A percentile compares a stretch with the other conserved stretches of the same genome.
These are phyloP conservation scores for Aspergillus neoniger DNA, from an alignment of 2,329 filamentous ascomycete genomes.

Conservation along the genomic window DNA sequence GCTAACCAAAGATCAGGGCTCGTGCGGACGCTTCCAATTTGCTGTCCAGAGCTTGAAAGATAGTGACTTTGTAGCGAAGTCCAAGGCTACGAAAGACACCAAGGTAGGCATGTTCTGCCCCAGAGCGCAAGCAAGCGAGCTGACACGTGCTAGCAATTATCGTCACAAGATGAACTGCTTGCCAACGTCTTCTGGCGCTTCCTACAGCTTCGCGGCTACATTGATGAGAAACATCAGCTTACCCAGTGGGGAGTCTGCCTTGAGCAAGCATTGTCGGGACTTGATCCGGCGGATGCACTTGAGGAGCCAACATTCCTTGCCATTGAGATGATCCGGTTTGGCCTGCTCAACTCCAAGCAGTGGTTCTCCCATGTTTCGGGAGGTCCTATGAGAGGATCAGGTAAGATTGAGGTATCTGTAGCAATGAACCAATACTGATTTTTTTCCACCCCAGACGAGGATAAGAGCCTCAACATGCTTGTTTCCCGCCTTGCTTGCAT, in stretches of 20 bases:
- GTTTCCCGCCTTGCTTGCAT: slow-evolving; percentile 85
- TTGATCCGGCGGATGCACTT: slow-evolving; percentile 60
- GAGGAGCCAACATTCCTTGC: slow-evolving; percentile 81
- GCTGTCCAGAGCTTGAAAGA: slow-evolving; percentile 68
- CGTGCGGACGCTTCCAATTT: slow-evolving; percentile 38
- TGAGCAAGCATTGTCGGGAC: slow-evolving; percentile 64
- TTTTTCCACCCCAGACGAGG: slow-evolving; percentile 60
- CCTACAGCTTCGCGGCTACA: slow-evolving; percentile 82
- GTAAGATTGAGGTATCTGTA: slow-evolving; percentile 28
- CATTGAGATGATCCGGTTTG: slow-evolving; percentile 79
- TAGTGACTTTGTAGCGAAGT: slow-evolving; percentile 68
- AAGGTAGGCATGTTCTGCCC: slow-evolving; percentile 30
- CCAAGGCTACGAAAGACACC: slow-evolving; percentile 60
- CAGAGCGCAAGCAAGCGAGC: not conserved
- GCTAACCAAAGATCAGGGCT: slow-evolving; percentile 20
- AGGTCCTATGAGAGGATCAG: slow-evolving; percentile 59
- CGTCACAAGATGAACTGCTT: slow-evolving; percentile 69
- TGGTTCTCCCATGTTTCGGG: slow-evolving; percentile 61
- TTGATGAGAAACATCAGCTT: slow-evolving; percentile 74
- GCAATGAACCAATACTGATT: slow-evolving; percentile 11
- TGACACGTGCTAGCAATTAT: slow-evolving; percentile 44
- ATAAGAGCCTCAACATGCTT: slow-evolving; percentile 75
- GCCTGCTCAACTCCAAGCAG: slow-evolving; percentile 72
- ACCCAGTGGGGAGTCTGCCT: slow-evolving; percentile 83
- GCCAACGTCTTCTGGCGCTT: slow-evolving; percentile 85